A percentile compares a stretch with the other conserved stretches of the same genome.
Conservation (phyloP, 2,329 filamentous ascomycete species). For the Lachnellula occidentalis region DNA sequence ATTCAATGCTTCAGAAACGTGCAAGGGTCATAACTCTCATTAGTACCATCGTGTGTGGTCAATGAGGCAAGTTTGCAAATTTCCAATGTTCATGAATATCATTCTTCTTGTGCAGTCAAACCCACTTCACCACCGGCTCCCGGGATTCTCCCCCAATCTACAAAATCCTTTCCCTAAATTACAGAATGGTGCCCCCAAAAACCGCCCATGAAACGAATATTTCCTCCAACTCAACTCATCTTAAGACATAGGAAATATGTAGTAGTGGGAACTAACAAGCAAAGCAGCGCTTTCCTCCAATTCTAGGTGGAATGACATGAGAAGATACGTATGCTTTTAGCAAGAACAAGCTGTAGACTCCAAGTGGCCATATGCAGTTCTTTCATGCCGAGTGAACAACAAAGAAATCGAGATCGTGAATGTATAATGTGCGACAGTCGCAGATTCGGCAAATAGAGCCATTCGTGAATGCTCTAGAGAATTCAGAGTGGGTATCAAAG, state of each 20-base stretch:
- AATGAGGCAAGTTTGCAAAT: too few species aligned
- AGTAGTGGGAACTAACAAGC: background rate
- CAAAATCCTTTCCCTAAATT: constrained; percentile 18
- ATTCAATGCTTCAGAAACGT: background rate
- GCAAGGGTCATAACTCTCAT: background rate
- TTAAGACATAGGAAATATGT: constrained; percentile 11
- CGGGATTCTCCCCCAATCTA: constrained; percentile 3
- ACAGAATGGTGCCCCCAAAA: constrained; percentile 18
- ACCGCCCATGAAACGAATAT: background rate
- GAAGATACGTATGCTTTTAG: constrained; percentile 3
- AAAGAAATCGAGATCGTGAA: background rate
- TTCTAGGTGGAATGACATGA: constrained; percentile 1
- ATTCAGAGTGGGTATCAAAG: background rate
- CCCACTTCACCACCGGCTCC: background rate
- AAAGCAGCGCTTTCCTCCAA: constrained; percentile 2
- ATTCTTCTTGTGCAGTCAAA: background rate
- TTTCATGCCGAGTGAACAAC: background rate
- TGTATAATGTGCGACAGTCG: background rate
- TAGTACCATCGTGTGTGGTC: background rate
- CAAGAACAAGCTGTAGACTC: background rate
- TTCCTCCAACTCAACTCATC: background rate
- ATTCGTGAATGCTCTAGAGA: background rate
- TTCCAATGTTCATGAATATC: background rate
- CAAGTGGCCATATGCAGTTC: background rate
- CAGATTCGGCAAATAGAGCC: background rate